Percentiles rank a stretch among this genome's conserved stretches.
phyloP scores from a whole-genome alignment of 805 yeast species.

The Spathaspora hagerdaliae region DNA sequence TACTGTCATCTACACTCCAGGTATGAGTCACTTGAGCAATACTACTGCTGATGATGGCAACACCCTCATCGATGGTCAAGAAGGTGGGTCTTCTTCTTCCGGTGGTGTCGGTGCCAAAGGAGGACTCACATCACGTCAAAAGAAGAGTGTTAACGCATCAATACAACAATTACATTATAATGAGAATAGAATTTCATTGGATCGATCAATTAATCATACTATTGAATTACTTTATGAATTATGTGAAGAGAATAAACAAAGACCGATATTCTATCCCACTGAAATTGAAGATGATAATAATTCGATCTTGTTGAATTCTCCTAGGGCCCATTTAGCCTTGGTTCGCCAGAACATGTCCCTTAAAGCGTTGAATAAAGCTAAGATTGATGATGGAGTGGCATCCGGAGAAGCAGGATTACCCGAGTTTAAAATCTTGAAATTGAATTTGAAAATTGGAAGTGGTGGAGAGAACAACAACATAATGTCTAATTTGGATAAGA shows the following conservation, averaged over 20 bases:
- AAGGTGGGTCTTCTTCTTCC: constrained; percentile 15
- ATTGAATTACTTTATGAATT: constrained; percentile 49
- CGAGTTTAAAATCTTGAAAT: constrained; percentile 56
- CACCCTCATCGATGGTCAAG: neutral
- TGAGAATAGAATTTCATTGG: constrained; percentile 62
- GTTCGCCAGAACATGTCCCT: constrained; percentile 35
- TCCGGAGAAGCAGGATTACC: constrained; percentile 17
- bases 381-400: constrained; percentile 9
- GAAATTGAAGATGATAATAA: constrained; percentile 26
- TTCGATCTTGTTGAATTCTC: constrained; percentile 40
- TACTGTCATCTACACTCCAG: constrained; percentile 27
- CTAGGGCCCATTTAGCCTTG: constrained; percentile 50
- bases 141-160: constrained; percentile 43
- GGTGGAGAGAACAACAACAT: constrained; percentile 31
- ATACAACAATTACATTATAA: constrained; percentile 74
- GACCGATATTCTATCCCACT: constrained; percentile 65
- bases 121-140: neutral
- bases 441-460: constrained; percentile 57
- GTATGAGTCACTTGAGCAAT: constrained; percentile 23
- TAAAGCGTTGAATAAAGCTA: constrained; percentile 2
- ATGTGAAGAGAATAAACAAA: constrained; percentile 48
- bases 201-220: constrained; percentile 54
- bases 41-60: neutral
- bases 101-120: constrained; percentile 21
- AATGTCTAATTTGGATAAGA: constrained; percentile 57